These are phyloP conservation scores for Digitaria exilis DNA, from an alignment of 202 grass and related monocot species.

Conservation along the genomic window DNA sequence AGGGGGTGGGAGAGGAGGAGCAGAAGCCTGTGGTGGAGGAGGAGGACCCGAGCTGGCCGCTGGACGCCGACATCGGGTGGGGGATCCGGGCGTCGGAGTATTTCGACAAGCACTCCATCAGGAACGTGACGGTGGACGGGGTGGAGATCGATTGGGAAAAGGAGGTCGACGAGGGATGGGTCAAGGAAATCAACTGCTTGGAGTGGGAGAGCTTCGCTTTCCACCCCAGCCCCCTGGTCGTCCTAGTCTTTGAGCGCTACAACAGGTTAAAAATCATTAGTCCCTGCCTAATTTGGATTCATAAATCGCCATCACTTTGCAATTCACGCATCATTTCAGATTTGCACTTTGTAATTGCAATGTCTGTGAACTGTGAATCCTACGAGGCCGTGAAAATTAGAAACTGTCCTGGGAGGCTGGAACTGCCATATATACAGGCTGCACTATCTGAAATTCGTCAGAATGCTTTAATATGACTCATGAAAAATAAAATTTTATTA, in stretches of 20 bases:
- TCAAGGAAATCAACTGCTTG: slow-evolving; percentile 96
- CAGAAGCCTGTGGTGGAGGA: slow-evolving; percentile 69
- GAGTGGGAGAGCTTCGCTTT: slow-evolving; percentile 96
- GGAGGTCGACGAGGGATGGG: slow-evolving; percentile 84
- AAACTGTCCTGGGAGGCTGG: not conserved
- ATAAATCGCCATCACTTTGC: not conserved
- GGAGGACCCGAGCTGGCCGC: slow-evolving; percentile 81
- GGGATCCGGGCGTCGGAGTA: slow-evolving; percentile 81
- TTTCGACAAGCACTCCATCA: slow-evolving; percentile 93
- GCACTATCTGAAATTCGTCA: not conserved
- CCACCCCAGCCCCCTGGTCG: slow-evolving; percentile 88
- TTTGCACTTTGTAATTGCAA: not conserved
- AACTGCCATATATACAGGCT: not conserved
- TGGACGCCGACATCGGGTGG: slow-evolving; percentile 90
- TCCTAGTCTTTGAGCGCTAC: slow-evolving; percentile 91
- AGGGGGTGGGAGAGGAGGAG: slow-evolving; percentile 26
- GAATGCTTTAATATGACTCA: not conserved
- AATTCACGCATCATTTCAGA: not conserved
- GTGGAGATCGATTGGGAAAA: slow-evolving; percentile 92
- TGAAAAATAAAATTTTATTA: not conserved
- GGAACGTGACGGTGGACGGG: slow-evolving; percentile 84
- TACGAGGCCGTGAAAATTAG: not conserved
- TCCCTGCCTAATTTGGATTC: not conserved
- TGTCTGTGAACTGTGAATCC: not conserved
- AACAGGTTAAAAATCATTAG: slow-evolving; percentile 53